These are phyloP conservation scores for sorghum (Sorghum bicolor) DNA, from an alignment of 176 grass and related monocot genomes.

Conservation along the genomic window Sorghum_bicolor_NCBIv3 NC_012873.2:62254001-62254500, in stretches of 20 bases:
- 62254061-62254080: constrained; percentile 23
- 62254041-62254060: constrained; percentile 34
- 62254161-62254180: constrained; percentile 66
- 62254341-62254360: constrained; percentile 52
- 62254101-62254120: constrained; percentile 38
- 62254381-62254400: constrained; percentile 12
- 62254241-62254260: constrained; percentile 55
- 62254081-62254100: constrained; percentile 42
- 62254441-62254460: not conserved
- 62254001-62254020: not conserved
- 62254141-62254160: constrained; percentile 56
- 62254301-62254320: constrained; percentile 22
- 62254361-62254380: not conserved
- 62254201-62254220: constrained; percentile 57
- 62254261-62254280: constrained; percentile 25
- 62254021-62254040: constrained; percentile 4
- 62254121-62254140: constrained; percentile 54
- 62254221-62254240: constrained; percentile 65
- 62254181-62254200: constrained; percentile 52
- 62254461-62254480: constrained; percentile 43
- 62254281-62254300: constrained; percentile 42
- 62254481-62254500: constrained; percentile 53
- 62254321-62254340: constrained; percentile 49
- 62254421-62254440: constrained; percentile 2
- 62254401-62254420: constrained; percentile 26